Conservation (phyloP, 345 rosid genomes). For the Odontarrhena argentea region DNA sequence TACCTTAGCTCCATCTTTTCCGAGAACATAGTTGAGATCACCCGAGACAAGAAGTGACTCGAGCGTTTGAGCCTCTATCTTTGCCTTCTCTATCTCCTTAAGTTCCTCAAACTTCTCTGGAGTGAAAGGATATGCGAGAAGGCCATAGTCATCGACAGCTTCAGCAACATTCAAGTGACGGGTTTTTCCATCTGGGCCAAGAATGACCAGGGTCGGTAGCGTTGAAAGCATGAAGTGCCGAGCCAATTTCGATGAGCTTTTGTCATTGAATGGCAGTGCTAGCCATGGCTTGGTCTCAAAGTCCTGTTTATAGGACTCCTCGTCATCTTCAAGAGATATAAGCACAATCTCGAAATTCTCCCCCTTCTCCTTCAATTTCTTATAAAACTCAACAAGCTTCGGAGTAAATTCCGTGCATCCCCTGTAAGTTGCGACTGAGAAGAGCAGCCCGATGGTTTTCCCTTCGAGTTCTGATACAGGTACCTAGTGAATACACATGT, state of each 20-base stretch:
- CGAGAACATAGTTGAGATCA: conserved; percentile 61
- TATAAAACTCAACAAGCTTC: conserved; percentile 52
- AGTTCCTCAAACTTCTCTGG: conserved; percentile 65
- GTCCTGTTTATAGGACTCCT: conserved; percentile 53
- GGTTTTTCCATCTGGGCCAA: conserved; percentile 76
- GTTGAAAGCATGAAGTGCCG: conserved; percentile 56
- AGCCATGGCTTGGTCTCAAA: conserved; percentile 66
- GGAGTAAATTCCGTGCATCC: conserved; percentile 50
- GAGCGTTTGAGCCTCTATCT: conserved; percentile 56
- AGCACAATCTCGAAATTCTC: conserved; percentile 67
- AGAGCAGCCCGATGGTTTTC: conserved; percentile 62
- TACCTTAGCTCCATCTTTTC: conserved; percentile 60
- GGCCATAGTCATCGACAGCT: conserved; percentile 62
- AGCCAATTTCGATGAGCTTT: conserved; percentile 48
- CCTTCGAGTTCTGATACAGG: conserved; percentile 70
- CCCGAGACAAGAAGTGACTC: conserved; percentile 61
- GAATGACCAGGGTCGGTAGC: conserved; percentile 62
- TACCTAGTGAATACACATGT: conserved; percentile 41
- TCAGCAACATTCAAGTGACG: conserved; percentile 57
- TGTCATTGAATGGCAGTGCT: conserved; percentile 64
- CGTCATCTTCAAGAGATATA: conserved; percentile 61
- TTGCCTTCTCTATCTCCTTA: conserved; percentile 54
- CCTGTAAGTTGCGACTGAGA: conserved; percentile 41
- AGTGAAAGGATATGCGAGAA: conserved; percentile 67
- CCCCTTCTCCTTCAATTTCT: conserved; percentile 54